phyloP scores from a whole-genome alignment of 495 filamentous ascomycete species.

The Daldinia bambusicola region DNA sequence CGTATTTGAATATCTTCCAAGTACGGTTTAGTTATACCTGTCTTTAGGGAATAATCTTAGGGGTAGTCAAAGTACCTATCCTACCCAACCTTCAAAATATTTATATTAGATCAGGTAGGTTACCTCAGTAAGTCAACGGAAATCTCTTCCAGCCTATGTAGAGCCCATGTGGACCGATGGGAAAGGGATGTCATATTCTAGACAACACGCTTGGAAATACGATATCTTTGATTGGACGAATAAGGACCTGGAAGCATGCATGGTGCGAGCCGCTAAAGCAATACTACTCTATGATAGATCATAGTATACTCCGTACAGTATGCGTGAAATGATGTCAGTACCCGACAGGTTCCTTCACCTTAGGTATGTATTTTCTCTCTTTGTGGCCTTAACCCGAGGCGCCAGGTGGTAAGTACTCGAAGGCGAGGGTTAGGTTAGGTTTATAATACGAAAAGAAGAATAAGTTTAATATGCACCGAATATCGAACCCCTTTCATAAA shows the following conservation, averaged over 20 bases:
- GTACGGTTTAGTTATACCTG: no score
- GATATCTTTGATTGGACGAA: slow-evolving; percentile 26
- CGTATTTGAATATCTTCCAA: no score
- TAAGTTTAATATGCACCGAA: not conserved
- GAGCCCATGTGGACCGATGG: slow-evolving; percentile 7
- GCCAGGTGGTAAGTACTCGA: not conserved
- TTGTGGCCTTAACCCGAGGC: not conserved
- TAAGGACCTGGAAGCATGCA: slow-evolving; percentile 22
- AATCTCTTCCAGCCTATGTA: not conserved
- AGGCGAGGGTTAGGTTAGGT: not conserved
- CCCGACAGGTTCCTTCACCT: slow-evolving; percentile 10
- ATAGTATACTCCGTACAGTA: slow-evolving; percentile 14
- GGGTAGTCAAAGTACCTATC: no score
- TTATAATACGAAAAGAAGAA: not conserved
- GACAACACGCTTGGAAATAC: slow-evolving; percentile 33
- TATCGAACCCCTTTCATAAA: not conserved
- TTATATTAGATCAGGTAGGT: no score
- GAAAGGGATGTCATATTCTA: slow-evolving; percentile 6
- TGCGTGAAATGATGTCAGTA: slow-evolving; percentile 36
- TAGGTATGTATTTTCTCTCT: not conserved
- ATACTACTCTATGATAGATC: slow-evolving; percentile 16
- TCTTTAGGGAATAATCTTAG: no score
- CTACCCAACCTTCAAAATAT: no score
- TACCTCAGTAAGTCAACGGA: not conserved
- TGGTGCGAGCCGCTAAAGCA: slow-evolving; percentile 25